Conservation (phyloP, 768 basidiomycete species). For the Hypholoma sublateritium region DNA sequence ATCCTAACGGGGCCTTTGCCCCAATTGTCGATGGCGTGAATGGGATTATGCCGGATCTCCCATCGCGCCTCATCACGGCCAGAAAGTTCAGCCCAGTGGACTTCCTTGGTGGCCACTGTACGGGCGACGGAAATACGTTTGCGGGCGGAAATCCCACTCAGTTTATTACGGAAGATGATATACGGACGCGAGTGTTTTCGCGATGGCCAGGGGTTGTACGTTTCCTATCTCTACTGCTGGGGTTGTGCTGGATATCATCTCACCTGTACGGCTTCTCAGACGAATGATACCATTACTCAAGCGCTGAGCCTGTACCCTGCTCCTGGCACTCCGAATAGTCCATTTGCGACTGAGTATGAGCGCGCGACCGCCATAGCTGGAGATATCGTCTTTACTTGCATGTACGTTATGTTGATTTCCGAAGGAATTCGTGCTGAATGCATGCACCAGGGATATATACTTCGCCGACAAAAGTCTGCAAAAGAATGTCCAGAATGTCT, state of each 20-base stretch:
- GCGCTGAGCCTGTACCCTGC: constrained; percentile 38
- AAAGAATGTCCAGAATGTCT: constrained; percentile 32
- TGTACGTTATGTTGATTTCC: constrained; percentile 25
- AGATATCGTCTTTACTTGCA: constrained; percentile 43
- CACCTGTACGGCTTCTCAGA: constrained; percentile 17
- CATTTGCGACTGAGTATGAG: constrained; percentile 39
- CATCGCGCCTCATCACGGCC: constrained; percentile 30
- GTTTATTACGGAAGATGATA: constrained; percentile 40
- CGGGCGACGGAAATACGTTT: constrained; percentile 43
- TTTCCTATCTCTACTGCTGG: not conserved
- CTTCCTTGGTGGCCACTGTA: constrained; percentile 44
- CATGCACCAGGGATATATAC: constrained; percentile 35
- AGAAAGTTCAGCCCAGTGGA: constrained; percentile 31
- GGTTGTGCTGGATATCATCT: not conserved
- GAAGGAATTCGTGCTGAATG: not conserved
- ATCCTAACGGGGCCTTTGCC: constrained; percentile 25
- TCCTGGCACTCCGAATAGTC: constrained; percentile 31
- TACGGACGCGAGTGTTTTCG: constrained; percentile 31
- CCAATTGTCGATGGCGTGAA: constrained; percentile 39
- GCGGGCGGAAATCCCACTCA: constrained; percentile 34
- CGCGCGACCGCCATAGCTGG: constrained; percentile 40
- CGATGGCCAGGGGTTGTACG: constrained; percentile 37
- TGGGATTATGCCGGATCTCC: constrained; percentile 36
- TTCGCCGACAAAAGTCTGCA: constrained; percentile 30
- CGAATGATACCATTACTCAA: constrained; percentile 33